phyloP scores from a whole-genome alignment of 2,329 filamentous ascomycete genomes.

The Pseudophaeomoniella oleicola region DNA sequence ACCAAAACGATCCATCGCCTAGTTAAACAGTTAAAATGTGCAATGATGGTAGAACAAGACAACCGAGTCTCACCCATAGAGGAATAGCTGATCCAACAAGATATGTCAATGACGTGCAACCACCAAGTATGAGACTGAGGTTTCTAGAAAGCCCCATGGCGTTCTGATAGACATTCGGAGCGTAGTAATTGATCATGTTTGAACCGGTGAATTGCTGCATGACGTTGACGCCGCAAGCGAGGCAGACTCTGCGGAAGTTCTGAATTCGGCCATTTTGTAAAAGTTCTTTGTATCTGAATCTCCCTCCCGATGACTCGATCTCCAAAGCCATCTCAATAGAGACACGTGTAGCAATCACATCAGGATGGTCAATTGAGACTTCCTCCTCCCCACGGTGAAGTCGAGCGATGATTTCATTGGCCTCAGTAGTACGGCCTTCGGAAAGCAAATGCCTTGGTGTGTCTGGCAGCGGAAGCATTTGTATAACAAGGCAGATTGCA shows the following conservation, averaged over 20 bases:
- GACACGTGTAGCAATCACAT: conserved; percentile 17
- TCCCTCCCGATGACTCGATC: conserved; percentile 16
- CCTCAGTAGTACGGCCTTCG: conserved; percentile 18
- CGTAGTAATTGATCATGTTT: conserved; percentile 27
- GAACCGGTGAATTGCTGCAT: conserved; percentile 22
- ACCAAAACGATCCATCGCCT: conserved; percentile 23
- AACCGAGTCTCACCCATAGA: conserved; percentile 16
- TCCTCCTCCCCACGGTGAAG: conserved; percentile 11
- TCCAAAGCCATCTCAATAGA: conserved; percentile 22
- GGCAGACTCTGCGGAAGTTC: conserved; percentile 18
- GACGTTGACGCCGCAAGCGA: conserved; percentile 18
- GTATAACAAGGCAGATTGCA: conserved; percentile 20
- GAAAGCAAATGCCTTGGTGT: conserved; percentile 22
- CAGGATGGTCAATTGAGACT: conserved; percentile 14
- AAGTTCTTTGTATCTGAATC: conserved; percentile 22
- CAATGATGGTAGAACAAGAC: not conserved
- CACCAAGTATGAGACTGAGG: conserved; percentile 39
- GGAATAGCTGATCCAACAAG: conserved; percentile 26
- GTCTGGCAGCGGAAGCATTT: conserved; percentile 19
- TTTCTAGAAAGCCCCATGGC: conserved; percentile 27
- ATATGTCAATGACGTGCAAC: conserved; percentile 25
- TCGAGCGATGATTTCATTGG: conserved; percentile 13
- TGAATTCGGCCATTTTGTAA: conserved; percentile 18
- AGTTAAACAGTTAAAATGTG: not conserved
- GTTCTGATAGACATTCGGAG: conserved; percentile 22